Base-by-base conservation (phyloP, 768 basidiomycete species). In the Amanita jacksonii region DNA sequence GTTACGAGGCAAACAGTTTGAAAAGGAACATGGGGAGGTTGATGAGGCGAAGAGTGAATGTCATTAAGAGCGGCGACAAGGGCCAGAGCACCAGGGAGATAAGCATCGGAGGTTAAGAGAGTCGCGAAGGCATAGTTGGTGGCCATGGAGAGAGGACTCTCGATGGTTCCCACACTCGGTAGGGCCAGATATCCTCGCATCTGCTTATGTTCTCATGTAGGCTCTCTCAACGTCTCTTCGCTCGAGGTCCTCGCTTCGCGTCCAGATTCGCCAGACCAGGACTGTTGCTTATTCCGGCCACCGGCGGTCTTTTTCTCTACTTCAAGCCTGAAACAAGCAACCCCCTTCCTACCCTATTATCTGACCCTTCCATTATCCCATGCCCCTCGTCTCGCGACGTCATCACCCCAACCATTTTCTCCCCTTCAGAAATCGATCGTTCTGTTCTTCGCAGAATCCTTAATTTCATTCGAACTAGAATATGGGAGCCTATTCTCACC, bases 51-150 rank as follows among this genome's bases (percentile, higher is more conserved):
- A 63, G 76, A 70, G 56, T 93, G 91, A 32, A 89, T 58, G 48
- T 92, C 86, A 44, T 75, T 76, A 52, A 99, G 74, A 12, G 94
- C 86, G 43, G 85, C 86, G 24, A 78, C 85, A 55, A 91, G 72
- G 47, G 85, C 76, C 52, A 98, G 81, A 25, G 86, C 92, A 43
- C 96, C 96, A 25, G 90, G 89, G 41, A 98, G 81, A 67, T 99
- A 99, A 20, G 73, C 70, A 59, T 93, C 85, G 24, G 91, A 89
- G 45, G 94, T 91, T 55, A 98, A 66, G 52, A 99, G 84, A 32
- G 94, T 89, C 53, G 85, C 89, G 62, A 96, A 88, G 54, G 88
- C 89, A 73, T 76, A 81, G 61, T 60, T 51, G 56, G 50, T 23
- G 48, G 52, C 46, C 49, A 53, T 49, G 55, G 37, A 38, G 27